Evolutionary conservation across 169 alveolate genomes (phyloP).

Genomic region (Miamiensis avidus): DNA sequence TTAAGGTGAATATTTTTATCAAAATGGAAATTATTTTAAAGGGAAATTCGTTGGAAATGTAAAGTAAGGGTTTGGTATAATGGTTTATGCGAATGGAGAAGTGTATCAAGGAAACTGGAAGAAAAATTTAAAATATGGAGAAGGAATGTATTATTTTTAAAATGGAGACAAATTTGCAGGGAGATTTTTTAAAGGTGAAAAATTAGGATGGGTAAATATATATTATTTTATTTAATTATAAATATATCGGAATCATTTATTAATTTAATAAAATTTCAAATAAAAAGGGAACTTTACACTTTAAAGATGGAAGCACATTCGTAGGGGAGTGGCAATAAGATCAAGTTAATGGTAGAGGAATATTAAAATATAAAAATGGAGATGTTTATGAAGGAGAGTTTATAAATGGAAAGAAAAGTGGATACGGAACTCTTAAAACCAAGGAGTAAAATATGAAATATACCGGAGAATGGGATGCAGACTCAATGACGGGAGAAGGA

Average conservation of each 20-base stretch:
- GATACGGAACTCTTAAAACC: neutral
- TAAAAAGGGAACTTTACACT: conserved; percentile 10
- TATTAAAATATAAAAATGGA: conserved; percentile 13
- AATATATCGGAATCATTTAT: too few species aligned
- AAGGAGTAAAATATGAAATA: neutral
- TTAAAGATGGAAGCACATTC: neutral
- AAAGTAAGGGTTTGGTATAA: conserved; percentile 12
- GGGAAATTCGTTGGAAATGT: conserved; percentile 19
- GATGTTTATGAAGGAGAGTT: conserved; percentile 10
- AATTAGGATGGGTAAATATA: conserved; percentile 13
- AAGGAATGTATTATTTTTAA: conserved; percentile 23
- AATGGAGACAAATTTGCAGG: conserved; percentile 11
- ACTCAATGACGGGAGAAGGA: neutral
- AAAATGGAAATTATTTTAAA: conserved; percentile 3
- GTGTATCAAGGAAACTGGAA: conserved; percentile 11
- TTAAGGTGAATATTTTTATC: neutral
- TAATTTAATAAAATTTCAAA: too few species aligned
- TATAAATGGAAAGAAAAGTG: conserved; percentile 10
- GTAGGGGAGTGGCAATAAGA: conserved; percentile 6
- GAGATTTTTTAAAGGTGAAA: neutral
- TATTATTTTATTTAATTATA: too few species aligned
- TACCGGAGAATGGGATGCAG: neutral
- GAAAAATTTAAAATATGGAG: conserved; percentile 20
- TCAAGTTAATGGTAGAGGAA: conserved; percentile 23
- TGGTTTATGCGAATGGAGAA: conserved; percentile 9